Evolutionary conservation across 176 grass and related monocot species (phyloP).

Genomic region (Carex kokanica): DNA sequence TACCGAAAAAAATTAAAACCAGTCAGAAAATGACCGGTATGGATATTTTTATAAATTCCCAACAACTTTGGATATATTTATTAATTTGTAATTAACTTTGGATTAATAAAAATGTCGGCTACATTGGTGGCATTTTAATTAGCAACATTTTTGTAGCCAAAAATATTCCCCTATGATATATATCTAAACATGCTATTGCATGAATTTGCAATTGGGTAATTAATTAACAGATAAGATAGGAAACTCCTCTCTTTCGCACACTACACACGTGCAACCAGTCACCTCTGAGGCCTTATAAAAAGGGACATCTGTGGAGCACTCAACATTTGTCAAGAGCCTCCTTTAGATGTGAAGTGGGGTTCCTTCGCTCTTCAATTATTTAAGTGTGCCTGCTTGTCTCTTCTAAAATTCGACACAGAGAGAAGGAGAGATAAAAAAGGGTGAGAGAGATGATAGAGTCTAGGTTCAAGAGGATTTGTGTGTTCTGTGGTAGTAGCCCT

Average conservation of each 20-base stretch:
- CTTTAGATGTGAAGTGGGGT: slow-evolving; percentile 19
- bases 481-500: slow-evolving; percentile 96
- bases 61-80: no score
- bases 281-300: slow-evolving; percentile 17
- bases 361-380: slow-evolving; percentile 18
- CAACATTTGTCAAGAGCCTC: slow-evolving; percentile 14
- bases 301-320: slow-evolving; percentile 25
- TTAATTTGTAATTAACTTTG: no score
- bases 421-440: neutral
- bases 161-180: neutral
- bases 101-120: no score
- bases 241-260: neutral
- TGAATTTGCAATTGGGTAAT: neutral
- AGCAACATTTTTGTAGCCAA: neutral
- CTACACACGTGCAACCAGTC: slow-evolving; percentile 19
- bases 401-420: slow-evolving; percentile 10
- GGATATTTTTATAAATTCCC: no score
- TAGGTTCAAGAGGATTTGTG: slow-evolving; percentile 95
- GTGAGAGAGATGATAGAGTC: slow-evolving; percentile 48
- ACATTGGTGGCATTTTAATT: neutral
- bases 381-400: neutral
- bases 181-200: neutral
- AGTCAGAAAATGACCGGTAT: no score
- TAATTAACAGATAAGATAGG: neutral
- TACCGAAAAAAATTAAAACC: no score